Conservation (phyloP, 345 rosid genomes). For the Sonneratia caseolaris region DNA sequence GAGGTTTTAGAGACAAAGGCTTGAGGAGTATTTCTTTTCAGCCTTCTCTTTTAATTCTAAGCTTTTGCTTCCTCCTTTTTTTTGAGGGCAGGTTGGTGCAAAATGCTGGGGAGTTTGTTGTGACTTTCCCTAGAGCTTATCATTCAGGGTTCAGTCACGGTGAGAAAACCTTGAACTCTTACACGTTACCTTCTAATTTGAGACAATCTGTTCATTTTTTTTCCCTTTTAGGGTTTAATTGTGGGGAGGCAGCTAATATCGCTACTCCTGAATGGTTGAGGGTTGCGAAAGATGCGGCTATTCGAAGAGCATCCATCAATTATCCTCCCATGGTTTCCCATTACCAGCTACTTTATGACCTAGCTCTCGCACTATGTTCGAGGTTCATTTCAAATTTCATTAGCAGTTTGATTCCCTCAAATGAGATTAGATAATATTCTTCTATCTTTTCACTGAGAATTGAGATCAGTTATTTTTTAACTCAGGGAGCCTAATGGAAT, state of each 20-base stretch:
- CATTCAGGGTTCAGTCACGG: conserved; percentile 99
- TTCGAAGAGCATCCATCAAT: conserved; percentile 93
- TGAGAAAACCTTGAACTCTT: conserved; percentile 17
- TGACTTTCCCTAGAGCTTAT: conserved; percentile 97
- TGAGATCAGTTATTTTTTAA: background rate
- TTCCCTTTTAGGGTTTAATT: conserved; percentile 59
- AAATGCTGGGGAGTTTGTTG: conserved; percentile 88
- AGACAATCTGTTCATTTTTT: background rate
- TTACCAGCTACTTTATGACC: conserved; percentile 96
- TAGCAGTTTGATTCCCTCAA: conserved; percentile 2
- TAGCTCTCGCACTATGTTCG: conserved; percentile 62
- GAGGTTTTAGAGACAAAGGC: no score
- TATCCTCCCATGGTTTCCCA: conserved; percentile 99
- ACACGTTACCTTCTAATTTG: conserved; percentile 1
- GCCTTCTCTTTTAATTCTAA: background rate
- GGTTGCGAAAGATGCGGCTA: conserved; percentile 85
- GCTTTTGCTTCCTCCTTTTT: background rate
- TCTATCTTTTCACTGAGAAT: conserved; percentile 6
- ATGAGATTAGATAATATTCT: background rate
- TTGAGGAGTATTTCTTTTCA: no score
- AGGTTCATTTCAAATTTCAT: conserved; percentile 36
- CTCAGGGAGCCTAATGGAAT: conserved; percentile 53
- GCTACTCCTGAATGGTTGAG: conserved; percentile 93
- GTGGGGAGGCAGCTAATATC: conserved; percentile 96
- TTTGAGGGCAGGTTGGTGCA: conserved; percentile 70